Percentiles rank a stretch among this genome's conserved stretches.
Conservation (phyloP, 2,329 filamentous ascomycete genomes). For the Pseudogymnoascus destructans region DNA sequence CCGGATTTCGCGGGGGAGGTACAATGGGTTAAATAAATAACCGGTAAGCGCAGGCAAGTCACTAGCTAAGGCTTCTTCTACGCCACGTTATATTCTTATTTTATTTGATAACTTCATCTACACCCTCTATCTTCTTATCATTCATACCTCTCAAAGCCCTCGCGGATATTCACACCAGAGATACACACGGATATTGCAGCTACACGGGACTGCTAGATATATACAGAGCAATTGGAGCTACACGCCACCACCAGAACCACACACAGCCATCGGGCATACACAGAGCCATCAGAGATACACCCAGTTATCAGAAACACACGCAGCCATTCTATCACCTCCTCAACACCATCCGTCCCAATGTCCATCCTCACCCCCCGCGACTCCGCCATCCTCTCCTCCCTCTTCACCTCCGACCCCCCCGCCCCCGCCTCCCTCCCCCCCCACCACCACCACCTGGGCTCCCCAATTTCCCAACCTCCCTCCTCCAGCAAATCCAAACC, state of each 20-base stretch:
- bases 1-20: not conserved
- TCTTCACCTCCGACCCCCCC: slow-evolving; percentile 36
- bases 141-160: not conserved
- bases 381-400: slow-evolving; percentile 27
- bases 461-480: slow-evolving; percentile 37
- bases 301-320: not conserved
- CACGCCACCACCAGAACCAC: not conserved
- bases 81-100: not conserved
- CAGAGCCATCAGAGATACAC: not conserved
- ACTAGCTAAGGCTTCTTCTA: not conserved
- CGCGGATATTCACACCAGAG: not conserved
- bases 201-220: not conserved
- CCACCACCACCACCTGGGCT: slow-evolving; percentile 37
- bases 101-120: not conserved
- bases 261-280: not conserved
- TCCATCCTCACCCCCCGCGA: slow-evolving; percentile 21
- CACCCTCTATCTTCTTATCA: not conserved
- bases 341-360: not conserved
- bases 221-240: not conserved
- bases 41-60: not conserved
- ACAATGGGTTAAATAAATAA: not conserved
- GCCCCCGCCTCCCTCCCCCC: slow-evolving; percentile 38
- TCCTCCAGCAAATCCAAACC: slow-evolving; percentile 43
- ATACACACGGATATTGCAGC: not conserved
- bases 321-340: not conserved